phyloP scores from a whole-genome alignment of 73 alveolate genomes.

The Tetrahymena elliotti region DNA sequence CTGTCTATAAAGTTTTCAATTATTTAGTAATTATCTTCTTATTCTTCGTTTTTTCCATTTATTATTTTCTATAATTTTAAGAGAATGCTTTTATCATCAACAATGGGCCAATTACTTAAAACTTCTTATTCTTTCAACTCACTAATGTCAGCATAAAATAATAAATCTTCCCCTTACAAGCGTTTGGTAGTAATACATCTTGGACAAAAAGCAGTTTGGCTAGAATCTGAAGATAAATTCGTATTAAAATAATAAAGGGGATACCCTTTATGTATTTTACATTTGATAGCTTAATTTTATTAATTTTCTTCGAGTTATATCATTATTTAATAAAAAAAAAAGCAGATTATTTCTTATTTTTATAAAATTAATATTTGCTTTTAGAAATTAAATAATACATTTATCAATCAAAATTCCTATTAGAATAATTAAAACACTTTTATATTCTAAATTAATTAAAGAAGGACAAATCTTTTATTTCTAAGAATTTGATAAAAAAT shows the following conservation, averaged over 20 bases:
- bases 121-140: not conserved
- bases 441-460: too few relatives aligned
- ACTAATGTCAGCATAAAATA: not conserved
- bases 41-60: not conserved
- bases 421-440: too few relatives aligned
- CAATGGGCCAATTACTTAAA: not conserved
- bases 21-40: not conserved
- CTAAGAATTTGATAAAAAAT: too few relatives aligned
- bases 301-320: not conserved
- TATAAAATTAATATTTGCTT: too few relatives aligned
- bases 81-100: not conserved
- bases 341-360: too few relatives aligned
- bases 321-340: not conserved
- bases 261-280: not conserved
- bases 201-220: not conserved
- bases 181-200: not conserved
- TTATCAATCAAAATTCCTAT: too few relatives aligned
- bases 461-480: too few relatives aligned
- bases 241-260: not conserved
- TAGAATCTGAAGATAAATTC: not conserved
- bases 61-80: not conserved
- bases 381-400: too few relatives aligned
- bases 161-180: not conserved
- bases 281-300: too few relatives aligned
- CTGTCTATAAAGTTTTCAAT: not conserved